Evolutionary conservation across 306 rosid genomes (phyloP), one percentile per base, ranked within the genome.

Genomic region (Mimosa bimucronata): DNA sequence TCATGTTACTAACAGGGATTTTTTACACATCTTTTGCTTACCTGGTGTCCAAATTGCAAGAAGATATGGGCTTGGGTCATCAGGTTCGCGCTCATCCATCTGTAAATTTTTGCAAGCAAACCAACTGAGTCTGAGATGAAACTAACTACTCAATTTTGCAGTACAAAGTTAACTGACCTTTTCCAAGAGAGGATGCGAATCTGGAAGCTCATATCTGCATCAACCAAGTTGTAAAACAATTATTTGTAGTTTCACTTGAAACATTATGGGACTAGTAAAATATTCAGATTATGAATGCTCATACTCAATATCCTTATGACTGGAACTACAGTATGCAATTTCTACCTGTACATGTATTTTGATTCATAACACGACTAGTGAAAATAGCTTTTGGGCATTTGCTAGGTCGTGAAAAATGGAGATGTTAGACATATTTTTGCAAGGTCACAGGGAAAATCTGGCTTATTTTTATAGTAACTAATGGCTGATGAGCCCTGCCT

Each of bases 41-140:
- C 98, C 97, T 85, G 98, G 98, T 66, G 92, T 87, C 97, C 98
- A 95, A 88, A 92, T 91, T 60, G 98, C 97, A 83, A 95, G 97
- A 85, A 92, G 97, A 73, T 95, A 95, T 25, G 97, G 98, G 79
- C 97, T 92, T 50, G 98, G 98, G 78, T 95, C 98, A 81, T 95
- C 97, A 29, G 92, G 95, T 82, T 95, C 92, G 44, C 96, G 87
- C 80, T 71, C 83, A 78, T 92, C 92, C 93, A 91, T 89, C 98
- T 94, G 91, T 73, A 84, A 80, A 82, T 70, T 83, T 70, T 58
- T 44, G 48, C 71, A 46, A 70, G 52, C 60, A 69, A 72, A 30
- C 40, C 57, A 84, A 77, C 19, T 4, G 50, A 46, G 44, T n/a
- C n/a, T 60, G 76, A 57, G 77, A 67, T 77, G 69, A 82, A 69